Base-by-base conservation (phyloP, 768 basidiomycete genomes). In the Sarcodon sp. region DNA sequence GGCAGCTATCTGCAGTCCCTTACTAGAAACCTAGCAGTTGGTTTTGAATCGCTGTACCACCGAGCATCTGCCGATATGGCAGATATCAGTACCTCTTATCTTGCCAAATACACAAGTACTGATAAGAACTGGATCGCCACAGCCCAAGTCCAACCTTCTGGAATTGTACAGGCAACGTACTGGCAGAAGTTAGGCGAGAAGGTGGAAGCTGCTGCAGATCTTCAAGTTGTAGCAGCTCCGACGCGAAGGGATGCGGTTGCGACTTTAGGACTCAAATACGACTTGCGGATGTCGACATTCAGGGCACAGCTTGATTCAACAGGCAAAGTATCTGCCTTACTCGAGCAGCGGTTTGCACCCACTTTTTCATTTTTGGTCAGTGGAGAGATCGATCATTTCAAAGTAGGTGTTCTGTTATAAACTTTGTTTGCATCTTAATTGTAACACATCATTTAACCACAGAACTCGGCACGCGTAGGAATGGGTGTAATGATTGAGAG, bases 301-400 rank as follows among this genome's bases (percentile, higher is more conserved):
- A 75, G 92, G 55, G 93, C 92, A 44, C 94, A 98, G 64, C 54
- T 97, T 18, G 96, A 98, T 61, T 91, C 87, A 46, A 85, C 84
- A 27, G 93, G 94, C 41, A 99, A 98, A 66, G 87, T 98, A 31
- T 87, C 89, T 43, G 92, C 93, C 52, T 65, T 93, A 57, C 78
- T 98, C 16, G 96, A 99, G 66, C 94, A 98, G 66, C 79, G 92
- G 47, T 91, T 98, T 63, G 88, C 89, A 10, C 96, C 96, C 4
- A 80, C 88, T 7, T 97, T 99, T 60, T 80, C 90, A 11, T 96
- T 99, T 75, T 64, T 93, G 57, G 80, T 99, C 43, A 77, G 89
- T 13, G 96, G 96, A 8, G 96, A 99, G 73, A 91, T 99, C 55
- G 96, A 99, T 64, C 96, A 99, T 75, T 85, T 90, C 73, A 98